Base-by-base conservation (phyloP, 2,329 filamentous ascomycete genomes). In the Penicillium hesseltinei region DNA sequence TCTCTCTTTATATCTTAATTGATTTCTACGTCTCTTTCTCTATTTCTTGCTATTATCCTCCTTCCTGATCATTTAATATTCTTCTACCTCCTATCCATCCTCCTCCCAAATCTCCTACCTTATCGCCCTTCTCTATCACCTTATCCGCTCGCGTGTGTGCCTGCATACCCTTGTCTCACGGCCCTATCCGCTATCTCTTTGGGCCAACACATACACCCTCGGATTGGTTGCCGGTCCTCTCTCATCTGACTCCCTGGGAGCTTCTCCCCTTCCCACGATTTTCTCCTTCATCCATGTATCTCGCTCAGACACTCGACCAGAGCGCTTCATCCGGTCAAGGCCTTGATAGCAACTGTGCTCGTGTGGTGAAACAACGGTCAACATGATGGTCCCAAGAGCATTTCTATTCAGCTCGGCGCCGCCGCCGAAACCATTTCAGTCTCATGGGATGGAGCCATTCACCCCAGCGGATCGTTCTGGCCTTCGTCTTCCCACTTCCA, bases 381-480 rank as follows among this genome's bases (percentile, higher is more conserved):
- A 68, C 52, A 77, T 77, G 74, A 77, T 77, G 74, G 73, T 77
- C 48, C 75, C 75, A 39, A 68, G 73, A 62, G 69, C 73, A 49
- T 77, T 75, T 57, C 62, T 72, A 19, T 75, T 74, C 45, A 71
- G 62, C 40, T 74, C 75, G 11, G 62, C 70, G 33, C 62, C 69
- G 35, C 54, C 66, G 13, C 64, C 65, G 43, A 71, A 67, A 51
- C 43, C 59, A 27, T 59, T 60, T 43, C 46, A 57, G 42, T 45
- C 61, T 45, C 46, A 45, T 8, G 36, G 39, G 17, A 40, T 47
- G 36, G 61, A 61, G 10, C 46, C 56, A 19, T 40, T 54, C 45
- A n/a, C 61, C 58, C 33, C 42, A 59, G 59, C 53, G 58, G 64
- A 66, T 64, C 59, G 25, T 19, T 52, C 64, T 19, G 61, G 58